A percentile compares a stretch with the other conserved stretches of the same genome.
These are phyloP conservation scores for Pulicaria dysenterica DNA, from an alignment of 129 eudicot species.

Conservation along the genomic window DNA sequence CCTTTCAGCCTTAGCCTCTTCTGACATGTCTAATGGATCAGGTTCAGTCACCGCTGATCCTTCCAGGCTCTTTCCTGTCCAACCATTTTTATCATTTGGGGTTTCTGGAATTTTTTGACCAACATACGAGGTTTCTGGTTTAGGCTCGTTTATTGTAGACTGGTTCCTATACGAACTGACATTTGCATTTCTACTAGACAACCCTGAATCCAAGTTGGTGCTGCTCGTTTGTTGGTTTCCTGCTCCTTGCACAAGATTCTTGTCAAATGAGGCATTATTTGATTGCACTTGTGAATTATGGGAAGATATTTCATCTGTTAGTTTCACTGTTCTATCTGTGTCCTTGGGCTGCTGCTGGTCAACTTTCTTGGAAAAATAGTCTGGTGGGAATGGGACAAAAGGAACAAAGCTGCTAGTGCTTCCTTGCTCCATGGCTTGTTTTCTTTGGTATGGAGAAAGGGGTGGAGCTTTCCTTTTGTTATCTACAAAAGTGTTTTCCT, in stretches of 20 bases:
- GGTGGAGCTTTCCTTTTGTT: slow-evolving; percentile 62
- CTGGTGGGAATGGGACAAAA: slow-evolving; percentile 85
- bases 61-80: slow-evolving; percentile 77
- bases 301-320: slow-evolving; percentile 24
- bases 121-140: slow-evolving; percentile 8
- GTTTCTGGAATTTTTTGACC: slow-evolving; percentile 30
- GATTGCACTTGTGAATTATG: neutral
- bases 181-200: slow-evolving; percentile 21
- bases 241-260: slow-evolving; percentile 19
- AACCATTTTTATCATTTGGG: slow-evolving; percentile 41
- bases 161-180: slow-evolving; percentile 13
- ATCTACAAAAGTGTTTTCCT: slow-evolving; percentile 55
- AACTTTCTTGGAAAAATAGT: slow-evolving; percentile 65
- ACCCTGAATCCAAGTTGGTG: slow-evolving; percentile 12
- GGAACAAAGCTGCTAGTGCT: slow-evolving; percentile 54
- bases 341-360: slow-evolving; percentile 26
- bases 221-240: slow-evolving; percentile 20
- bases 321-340: slow-evolving; percentile 19
- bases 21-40: slow-evolving; percentile 91
- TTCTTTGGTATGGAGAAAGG: slow-evolving; percentile 54
- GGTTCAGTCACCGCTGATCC: slow-evolving; percentile 87
- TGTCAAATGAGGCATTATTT: neutral
- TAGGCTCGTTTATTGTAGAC: slow-evolving; percentile 8
- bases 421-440: slow-evolving; percentile 53
- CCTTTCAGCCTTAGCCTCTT: slow-evolving; percentile 93